Evolutionary conservation across 768 basidiomycete species (phyloP).

Genomic region (Rubroboletus pulcherrimus): DNA sequence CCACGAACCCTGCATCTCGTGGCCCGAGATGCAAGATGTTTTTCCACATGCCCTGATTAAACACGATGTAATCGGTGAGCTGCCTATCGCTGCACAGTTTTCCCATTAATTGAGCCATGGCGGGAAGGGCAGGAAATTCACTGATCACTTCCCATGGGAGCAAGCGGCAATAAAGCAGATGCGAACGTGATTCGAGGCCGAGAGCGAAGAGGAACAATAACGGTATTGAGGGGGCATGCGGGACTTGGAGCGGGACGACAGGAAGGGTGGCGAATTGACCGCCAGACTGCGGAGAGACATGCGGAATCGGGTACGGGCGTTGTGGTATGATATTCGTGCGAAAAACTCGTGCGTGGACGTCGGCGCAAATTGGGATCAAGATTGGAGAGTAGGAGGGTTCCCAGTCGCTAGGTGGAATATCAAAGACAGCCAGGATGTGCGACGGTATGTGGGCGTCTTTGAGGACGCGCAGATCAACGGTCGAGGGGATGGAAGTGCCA

Average conservation of each 20-base stretch:
- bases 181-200: constrained; percentile 45
- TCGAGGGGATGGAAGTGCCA: constrained; percentile 35
- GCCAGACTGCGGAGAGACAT: constrained; percentile 13
- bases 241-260: constrained; percentile 44
- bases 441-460: constrained; percentile 49
- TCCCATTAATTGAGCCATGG: constrained; percentile 53
- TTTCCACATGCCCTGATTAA: constrained; percentile 64
- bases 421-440: constrained; percentile 50
- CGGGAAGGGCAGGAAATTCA: constrained; percentile 59
- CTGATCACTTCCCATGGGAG: constrained; percentile 48
- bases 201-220: constrained; percentile 58
- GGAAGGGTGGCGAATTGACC: constrained; percentile 46
- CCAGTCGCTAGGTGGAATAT: constrained; percentile 28
- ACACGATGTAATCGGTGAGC: constrained; percentile 30
- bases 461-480: constrained; percentile 46
- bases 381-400: constrained; percentile 35
- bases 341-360: constrained; percentile 41
- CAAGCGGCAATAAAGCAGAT: constrained; percentile 46
- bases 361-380: constrained; percentile 51
- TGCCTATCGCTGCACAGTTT: constrained; percentile 35
- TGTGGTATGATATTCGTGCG: constrained; percentile 34
- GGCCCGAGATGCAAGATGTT: constrained; percentile 57
- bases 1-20: constrained; percentile 41
- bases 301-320: constrained; percentile 31
- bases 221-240: constrained; percentile 52